Conservation (phyloP, 805 yeast species). For the Candida arabinofermentans region DNA sequence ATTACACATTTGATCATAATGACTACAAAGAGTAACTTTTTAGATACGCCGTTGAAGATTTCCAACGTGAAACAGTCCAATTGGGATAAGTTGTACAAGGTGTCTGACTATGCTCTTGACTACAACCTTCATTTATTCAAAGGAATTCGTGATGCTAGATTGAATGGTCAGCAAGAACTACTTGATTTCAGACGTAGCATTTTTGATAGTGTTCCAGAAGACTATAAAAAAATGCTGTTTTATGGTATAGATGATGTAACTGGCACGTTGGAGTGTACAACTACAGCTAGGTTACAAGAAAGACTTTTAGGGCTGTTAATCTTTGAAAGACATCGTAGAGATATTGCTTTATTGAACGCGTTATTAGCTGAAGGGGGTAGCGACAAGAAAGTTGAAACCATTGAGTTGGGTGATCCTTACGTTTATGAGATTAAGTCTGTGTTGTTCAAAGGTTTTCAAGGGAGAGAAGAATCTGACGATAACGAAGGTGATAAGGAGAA, state of each 20-base stretch:
- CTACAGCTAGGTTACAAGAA: slow-evolving; percentile 32
- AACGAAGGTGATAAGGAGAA: slow-evolving; percentile 17
- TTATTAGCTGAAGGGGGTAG: slow-evolving; percentile 11
- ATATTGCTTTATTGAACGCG: slow-evolving; percentile 25
- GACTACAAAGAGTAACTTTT: slow-evolving; percentile 4
- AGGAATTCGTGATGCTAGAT: slow-evolving; percentile 27
- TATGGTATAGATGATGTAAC: slow-evolving; percentile 17
- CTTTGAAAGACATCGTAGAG: slow-evolving; percentile 35
- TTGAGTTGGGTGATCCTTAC: slow-evolving; percentile 26
- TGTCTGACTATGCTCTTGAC: slow-evolving; percentile 36
- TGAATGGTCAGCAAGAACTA: slow-evolving; percentile 17
- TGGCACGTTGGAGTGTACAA: slow-evolving; percentile 20
- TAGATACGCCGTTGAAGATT: slow-evolving; percentile 10
- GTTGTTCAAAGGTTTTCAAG: slow-evolving; percentile 22
- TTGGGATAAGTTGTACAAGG: slow-evolving; percentile 8
- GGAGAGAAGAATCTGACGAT: no score
- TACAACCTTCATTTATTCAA: slow-evolving; percentile 34
- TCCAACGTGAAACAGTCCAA: slow-evolving; percentile 8
- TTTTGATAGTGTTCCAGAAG: slow-evolving; percentile 20
- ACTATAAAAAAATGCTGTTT: slow-evolving; percentile 19
- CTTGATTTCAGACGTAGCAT: slow-evolving; percentile 20
- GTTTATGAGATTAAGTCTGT: slow-evolving; percentile 34
- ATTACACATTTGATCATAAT: background rate
- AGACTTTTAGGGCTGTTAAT: slow-evolving; percentile 30
- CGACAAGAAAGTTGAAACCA: slow-evolving; percentile 17